Evolutionary conservation across 768 basidiomycete genomes (phyloP).

Genomic region (Auriscalpium microsporum): DNA sequence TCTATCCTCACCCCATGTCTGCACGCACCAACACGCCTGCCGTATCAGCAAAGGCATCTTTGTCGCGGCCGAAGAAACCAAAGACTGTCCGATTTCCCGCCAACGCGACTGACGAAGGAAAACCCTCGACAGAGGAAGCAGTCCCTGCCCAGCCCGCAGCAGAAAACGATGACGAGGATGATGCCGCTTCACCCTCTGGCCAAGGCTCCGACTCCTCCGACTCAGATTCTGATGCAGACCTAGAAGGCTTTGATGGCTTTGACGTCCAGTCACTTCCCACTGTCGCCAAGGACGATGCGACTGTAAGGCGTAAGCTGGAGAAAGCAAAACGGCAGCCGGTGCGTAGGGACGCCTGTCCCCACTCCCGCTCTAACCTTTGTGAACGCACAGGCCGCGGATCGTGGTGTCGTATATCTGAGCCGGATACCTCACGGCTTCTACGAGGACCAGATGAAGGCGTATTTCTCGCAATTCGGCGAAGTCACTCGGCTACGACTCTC

Average conservation of each 20-base stretch:
- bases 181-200: conserved; percentile 73
- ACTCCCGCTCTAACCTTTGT: background rate
- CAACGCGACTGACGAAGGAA: background rate
- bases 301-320: conserved; percentile 51
- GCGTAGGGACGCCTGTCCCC: conserved; percentile 21
- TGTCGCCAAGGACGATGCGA: conserved; percentile 79
- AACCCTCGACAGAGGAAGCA: conserved; percentile 21
- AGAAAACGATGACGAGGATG: conserved; percentile 36
- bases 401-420: conserved; percentile 82
- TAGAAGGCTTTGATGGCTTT: conserved; percentile 43
- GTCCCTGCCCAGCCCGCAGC: background rate
- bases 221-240: conserved; percentile 55
- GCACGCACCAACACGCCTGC: too few species aligned
- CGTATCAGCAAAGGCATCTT: background rate
- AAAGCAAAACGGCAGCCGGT: conserved; percentile 59
- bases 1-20: too few species aligned
- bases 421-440: conserved; percentile 96
- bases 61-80: background rate
- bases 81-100: background rate
- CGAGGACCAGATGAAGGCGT: conserved; percentile 86
- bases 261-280: conserved; percentile 75
- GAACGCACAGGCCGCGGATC: conserved; percentile 44
- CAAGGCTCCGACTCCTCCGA: conserved; percentile 56
- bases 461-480: conserved; percentile 92
- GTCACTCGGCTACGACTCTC: conserved; percentile 84